A percentile compares a stretch with the other conserved stretches of the same genome.
Conservation (phyloP, 192 early-diverging fungal genomes). For the Rhizophagus prolifer region DNA sequence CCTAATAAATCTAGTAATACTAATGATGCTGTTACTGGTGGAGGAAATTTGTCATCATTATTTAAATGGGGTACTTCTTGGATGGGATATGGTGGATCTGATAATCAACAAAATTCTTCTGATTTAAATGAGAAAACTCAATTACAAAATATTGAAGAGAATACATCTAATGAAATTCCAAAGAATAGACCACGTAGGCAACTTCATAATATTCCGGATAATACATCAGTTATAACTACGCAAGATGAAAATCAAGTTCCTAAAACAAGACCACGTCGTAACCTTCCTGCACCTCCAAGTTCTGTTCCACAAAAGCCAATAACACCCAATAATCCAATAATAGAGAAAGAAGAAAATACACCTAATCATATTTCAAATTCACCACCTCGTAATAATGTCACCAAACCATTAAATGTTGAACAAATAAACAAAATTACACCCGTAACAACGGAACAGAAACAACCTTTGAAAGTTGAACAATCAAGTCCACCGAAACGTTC, state of each 20-base stretch:
- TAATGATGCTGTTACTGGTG: neutral
- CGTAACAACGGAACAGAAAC: neutral
- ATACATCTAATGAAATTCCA: neutral
- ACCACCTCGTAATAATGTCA: neutral
- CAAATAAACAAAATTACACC: neutral
- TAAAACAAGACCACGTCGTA: neutral
- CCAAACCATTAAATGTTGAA: neutral
- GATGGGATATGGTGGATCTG: conserved; percentile 5
- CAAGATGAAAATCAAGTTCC: neutral
- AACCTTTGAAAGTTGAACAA: neutral
- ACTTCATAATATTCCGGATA: neutral
- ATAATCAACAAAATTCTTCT: neutral
- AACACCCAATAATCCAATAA: neutral
- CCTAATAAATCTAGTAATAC: neutral
- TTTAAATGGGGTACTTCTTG: conserved; percentile 23
- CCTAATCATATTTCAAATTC: neutral
- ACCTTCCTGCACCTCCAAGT: neutral
- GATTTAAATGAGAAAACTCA: too few relatives aligned
- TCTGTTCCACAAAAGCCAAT: neutral
- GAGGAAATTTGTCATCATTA: conserved; percentile 15
- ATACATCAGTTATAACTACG: neutral
- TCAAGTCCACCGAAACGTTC: neutral
- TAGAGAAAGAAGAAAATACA: neutral
- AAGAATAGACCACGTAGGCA: neutral
- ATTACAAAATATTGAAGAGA: neutral